Conservation (phyloP, 495 filamentous ascomycete species). For the Neurospora cerealis region DNA sequence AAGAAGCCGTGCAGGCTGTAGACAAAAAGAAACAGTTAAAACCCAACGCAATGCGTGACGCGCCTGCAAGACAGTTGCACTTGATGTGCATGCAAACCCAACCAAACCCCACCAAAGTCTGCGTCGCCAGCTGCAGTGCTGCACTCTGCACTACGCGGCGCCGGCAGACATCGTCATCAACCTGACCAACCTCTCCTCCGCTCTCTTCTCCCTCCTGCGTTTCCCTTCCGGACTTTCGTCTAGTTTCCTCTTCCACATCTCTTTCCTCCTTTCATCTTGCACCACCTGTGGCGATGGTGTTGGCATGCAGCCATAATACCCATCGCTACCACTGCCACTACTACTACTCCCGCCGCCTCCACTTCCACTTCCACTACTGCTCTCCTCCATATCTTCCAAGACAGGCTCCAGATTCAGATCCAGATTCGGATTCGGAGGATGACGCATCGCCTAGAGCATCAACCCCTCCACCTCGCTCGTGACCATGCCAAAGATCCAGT, state of each 20-base stretch:
- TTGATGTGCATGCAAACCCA: background rate
- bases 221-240: background rate
- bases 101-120: background rate
- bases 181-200: background rate
- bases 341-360: background rate
- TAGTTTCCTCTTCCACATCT: background rate
- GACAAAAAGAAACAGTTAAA: background rate
- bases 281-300: background rate
- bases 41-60: background rate
- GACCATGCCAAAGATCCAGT: constrained; percentile 36
- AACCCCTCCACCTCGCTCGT: constrained; percentile 34
- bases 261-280: background rate
- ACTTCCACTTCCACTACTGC: background rate
- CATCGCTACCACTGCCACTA: background rate
- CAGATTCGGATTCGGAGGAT: background rate
- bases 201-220: background rate
- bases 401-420: background rate
- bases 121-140: background rate
- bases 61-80: background rate
- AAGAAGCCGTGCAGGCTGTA: background rate
- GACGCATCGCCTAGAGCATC: constrained; percentile 14
- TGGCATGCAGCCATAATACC: background rate
- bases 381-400: background rate
- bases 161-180: background rate
- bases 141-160: background rate